Base-by-base conservation (phyloP, 495 filamentous ascomycete genomes). In the Hyaloscypha bicolor region DNA sequence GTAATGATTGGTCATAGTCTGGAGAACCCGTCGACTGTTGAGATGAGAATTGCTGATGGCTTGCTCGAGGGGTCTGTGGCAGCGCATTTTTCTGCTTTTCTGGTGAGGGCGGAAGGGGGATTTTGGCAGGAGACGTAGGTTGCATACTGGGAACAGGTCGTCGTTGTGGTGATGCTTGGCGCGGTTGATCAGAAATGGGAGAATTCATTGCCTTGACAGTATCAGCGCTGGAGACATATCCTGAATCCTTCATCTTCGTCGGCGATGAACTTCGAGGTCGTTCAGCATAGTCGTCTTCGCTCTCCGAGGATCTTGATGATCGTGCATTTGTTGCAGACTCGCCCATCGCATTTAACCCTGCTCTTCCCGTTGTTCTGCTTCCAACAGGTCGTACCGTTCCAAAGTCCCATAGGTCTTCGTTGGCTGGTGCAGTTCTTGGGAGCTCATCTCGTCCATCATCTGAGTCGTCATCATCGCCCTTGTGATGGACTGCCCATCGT, bases 341-440 rank as follows among this genome's bases (percentile, higher is more conserved):
- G 62, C 90, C 91, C 86, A 95, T 87, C 0, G 87, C 80, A 63
- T 86, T 88, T 25, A 93, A 78, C 12, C 78, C 87, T 9, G 70
- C 69, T 9, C 84, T 63, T 32, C 77, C 80, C 45, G 48, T 55
- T 30, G 79, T 82, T 73, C 89, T 81, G 35, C 83, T 85, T 58
- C 82, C 86, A 29, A 84, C 87, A 33, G 93, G 87, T 53, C 92
- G 83, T 57, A 97, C 90, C 2, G 94, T 97, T 30, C 94, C 93
- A 81, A 97, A 97, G 77, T 97, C 94, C 94, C 94, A 97, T 66
- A 97, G 86, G 75, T 97, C 92, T 70, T 93, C 90, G 60, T 93
- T 86, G n/a, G 82, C 79, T 3, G 77, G 75, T 35, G 71, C 67
- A 22, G 73, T 55, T 55, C 74, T 68, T 25, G 59, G 68, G 0